phyloP scores from a whole-genome alignment of 768 basidiomycete species.

The Suillus sp. region DNA sequence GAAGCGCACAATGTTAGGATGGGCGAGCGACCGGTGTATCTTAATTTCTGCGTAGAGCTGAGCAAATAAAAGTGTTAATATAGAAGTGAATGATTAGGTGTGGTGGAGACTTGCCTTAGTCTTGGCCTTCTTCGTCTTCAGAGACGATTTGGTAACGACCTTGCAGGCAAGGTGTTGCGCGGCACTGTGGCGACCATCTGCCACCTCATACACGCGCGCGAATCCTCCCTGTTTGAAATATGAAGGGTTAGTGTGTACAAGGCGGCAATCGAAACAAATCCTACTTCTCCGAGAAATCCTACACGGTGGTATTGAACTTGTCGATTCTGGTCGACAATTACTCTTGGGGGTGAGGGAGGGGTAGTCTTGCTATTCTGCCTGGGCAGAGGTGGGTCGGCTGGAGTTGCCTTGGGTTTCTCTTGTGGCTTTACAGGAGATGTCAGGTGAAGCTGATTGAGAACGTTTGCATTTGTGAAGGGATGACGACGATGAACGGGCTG shows the following conservation, averaged over 20 bases:
- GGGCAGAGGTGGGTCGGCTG: constrained; percentile 67
- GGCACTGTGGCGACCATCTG: constrained; percentile 47
- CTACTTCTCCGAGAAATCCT: constrained; percentile 87
- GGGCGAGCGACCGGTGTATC: constrained; percentile 87
- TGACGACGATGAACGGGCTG: constrained; percentile 37
- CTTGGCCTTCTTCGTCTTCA: constrained; percentile 96
- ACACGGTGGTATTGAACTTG: constrained; percentile 65
- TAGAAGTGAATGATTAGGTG: too few relatives aligned
- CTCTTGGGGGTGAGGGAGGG: constrained; percentile 77
- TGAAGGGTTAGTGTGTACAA: neutral
- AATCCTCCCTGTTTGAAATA: constrained; percentile 71
- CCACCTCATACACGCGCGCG: constrained; percentile 95
- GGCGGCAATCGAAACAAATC: neutral
- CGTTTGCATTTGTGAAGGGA: constrained; percentile 47
- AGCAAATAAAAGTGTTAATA: constrained; percentile 8
- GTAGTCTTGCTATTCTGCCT: constrained; percentile 82
- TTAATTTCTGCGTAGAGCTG: constrained; percentile 99
- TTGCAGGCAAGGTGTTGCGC: constrained; percentile 82
- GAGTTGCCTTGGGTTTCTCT: constrained; percentile 40
- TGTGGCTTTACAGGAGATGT: constrained; percentile 38
- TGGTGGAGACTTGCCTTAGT: constrained; percentile 66
- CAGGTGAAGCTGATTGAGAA: constrained; percentile 34
- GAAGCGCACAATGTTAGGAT: constrained; percentile 92
- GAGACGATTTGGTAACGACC: constrained; percentile 88
- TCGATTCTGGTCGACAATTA: constrained; percentile 68